phyloP scores from a whole-genome alignment of 2,329 filamentous ascomycete genomes.

The Trichoderma aggressivum region DNA sequence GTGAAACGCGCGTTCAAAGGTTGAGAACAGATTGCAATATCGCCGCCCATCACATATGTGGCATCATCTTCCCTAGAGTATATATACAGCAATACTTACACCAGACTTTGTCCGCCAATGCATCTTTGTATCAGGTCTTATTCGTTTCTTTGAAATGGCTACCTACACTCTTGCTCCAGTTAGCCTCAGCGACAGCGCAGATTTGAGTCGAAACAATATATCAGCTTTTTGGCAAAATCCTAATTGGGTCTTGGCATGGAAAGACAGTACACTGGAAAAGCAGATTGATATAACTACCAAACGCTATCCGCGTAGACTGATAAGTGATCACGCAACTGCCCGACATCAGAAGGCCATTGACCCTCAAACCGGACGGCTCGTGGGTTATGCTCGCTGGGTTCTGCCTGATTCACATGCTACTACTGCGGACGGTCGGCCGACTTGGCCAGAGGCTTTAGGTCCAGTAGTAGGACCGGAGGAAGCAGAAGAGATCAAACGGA shows the following conservation, averaged over 20 bases:
- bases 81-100: neutral
- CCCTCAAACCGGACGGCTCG: conserved; percentile 22
- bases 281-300: neutral
- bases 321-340: conserved; percentile 20
- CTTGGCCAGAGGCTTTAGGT: conserved; percentile 17
- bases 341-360: conserved; percentile 27
- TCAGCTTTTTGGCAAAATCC: conserved; percentile 3
- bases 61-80: neutral
- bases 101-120: neutral
- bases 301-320: conserved; percentile 14
- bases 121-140: too few species aligned
- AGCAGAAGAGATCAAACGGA: conserved; percentile 5
- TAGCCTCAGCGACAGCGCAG: neutral
- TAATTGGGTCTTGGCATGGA: conserved; percentile 1
- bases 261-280: neutral
- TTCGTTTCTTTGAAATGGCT: neutral
- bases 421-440: neutral
- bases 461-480: conserved; percentile 11
- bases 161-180: neutral
- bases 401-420: conserved; percentile 20
- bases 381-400: conserved; percentile 27
- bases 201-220: conserved; percentile 12
- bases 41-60: neutral
- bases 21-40: neutral
- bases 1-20: neutral